These are phyloP conservation scores for Globisporangium carolinianum DNA, from an alignment of 352 stramenopile genomes.

Conservation along the genomic window DNA sequence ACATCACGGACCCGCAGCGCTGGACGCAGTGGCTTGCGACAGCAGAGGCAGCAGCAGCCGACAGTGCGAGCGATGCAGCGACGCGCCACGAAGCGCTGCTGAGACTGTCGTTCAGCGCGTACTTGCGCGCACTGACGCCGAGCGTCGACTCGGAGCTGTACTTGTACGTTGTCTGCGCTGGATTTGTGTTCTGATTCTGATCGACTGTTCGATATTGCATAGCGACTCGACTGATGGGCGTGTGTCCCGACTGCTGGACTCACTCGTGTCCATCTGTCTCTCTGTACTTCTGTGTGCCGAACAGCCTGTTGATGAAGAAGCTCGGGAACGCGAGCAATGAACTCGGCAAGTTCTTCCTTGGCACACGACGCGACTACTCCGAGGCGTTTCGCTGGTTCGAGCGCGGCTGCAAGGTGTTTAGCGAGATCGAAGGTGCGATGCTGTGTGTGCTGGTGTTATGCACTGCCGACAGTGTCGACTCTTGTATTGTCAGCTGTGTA, in stretches of 20 bases:
- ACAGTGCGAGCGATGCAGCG: neutral
- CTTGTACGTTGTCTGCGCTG: conserved; percentile 44
- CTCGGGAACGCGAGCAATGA: conserved; percentile 83
- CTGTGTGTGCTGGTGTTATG: neutral
- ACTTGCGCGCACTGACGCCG: conserved; percentile 54
- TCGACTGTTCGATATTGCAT: conserved; percentile 1
- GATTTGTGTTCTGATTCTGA: neutral
- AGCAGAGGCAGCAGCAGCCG: neutral
- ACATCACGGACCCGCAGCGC: neutral
- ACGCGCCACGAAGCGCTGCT: conserved; percentile 19
- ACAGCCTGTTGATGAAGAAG: conserved; percentile 80
- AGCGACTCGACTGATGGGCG: neutral
- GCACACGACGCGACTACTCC: conserved; percentile 29
- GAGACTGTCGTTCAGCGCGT: conserved; percentile 54
- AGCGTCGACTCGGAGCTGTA: conserved; percentile 69
- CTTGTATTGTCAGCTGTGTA: neutral
- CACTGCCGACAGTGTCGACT: neutral
- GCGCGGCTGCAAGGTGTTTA: conserved; percentile 71
- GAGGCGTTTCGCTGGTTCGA: conserved; percentile 75
- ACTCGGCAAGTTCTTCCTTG: conserved; percentile 66
- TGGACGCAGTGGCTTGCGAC: conserved; percentile 3
- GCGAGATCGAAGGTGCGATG: conserved; percentile 64
- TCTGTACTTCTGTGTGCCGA: conserved; percentile 9
- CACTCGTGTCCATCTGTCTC: neutral
- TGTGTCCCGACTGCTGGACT: neutral